phyloP scores from a whole-genome alignment of 2,329 filamentous ascomycete species.

The Stenocarpella maydis region DNA sequence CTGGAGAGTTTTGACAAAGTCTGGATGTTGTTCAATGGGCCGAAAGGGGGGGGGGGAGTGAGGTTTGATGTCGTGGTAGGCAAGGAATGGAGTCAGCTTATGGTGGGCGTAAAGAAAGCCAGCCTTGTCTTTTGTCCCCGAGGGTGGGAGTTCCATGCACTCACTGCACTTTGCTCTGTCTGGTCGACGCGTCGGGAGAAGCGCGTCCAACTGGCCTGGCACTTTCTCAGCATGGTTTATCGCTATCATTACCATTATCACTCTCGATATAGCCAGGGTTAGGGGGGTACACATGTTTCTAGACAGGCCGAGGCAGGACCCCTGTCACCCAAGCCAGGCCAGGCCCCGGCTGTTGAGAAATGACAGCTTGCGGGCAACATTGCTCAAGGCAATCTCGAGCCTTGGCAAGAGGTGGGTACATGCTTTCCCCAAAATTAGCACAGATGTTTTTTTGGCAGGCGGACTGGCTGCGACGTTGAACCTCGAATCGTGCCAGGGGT shows the following conservation, averaged over 20 bases:
- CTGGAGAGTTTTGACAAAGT: neutral
- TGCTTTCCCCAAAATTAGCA: slow-evolving; percentile 14
- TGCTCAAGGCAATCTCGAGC: slow-evolving; percentile 16
- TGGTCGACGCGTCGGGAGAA: neutral
- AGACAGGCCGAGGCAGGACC: neutral
- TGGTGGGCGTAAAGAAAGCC: too few relatives aligned
- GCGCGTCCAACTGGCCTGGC: neutral
- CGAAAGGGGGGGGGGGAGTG: too few relatives aligned
- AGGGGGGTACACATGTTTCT: neutral
- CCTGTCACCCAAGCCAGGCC: too few relatives aligned
- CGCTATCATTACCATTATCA: neutral
- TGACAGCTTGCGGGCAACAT: neutral
- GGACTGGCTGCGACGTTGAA: too few relatives aligned
- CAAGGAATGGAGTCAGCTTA: too few relatives aligned
- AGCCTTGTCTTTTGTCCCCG: too few relatives aligned
- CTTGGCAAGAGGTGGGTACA: slow-evolving; percentile 12
- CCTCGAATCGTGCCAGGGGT: slow-evolving; percentile 17
- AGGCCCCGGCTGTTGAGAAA: too few relatives aligned
- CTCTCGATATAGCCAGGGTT: neutral
- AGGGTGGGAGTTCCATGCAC: too few relatives aligned
- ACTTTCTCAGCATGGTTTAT: neutral
- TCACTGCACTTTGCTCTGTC: neutral
- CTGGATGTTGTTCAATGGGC: neutral
- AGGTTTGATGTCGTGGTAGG: neutral
- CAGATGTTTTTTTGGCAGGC: slow-evolving; percentile 8